Base-by-base conservation (phyloP, 1,284 basidiomycete species). In the Puccinia triticina region DNA sequence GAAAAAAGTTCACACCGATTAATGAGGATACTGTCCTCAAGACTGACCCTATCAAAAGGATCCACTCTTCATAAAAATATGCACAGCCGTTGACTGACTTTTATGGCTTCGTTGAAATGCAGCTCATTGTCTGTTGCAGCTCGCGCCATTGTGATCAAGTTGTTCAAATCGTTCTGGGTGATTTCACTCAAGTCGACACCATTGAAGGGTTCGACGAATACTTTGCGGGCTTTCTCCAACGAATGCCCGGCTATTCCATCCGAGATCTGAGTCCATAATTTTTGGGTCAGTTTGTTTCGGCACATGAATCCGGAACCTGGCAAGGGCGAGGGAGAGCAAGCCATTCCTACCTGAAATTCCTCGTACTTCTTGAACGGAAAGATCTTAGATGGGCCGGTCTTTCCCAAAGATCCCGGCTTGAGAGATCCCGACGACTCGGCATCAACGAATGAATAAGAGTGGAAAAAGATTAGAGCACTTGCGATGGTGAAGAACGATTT, bases 291-390 rank as follows among this genome's bases (percentile, higher is more conserved):
- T 46, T n/a, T 7, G 14, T 46, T 14, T 1, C 14, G 21, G 37
- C 12, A 23, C 16, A 66, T 43, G 34, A 40, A 32, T 2, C 4
- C 4, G 32, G 18, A 43, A 26, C 34, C 43, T 43, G 11, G 23
- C 1, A 18, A 18, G n/a, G 21, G 26, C 32, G 46, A 29, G 50
- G 50, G 21, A 12, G 50, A 21, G 43, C 32, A 8, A 10, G 32
- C 1, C 14, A n/a, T 23, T n/a, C 55, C 21, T 74, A 74, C 72
- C 50, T 74, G 72, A 21, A 7, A 74, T 0, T 74, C 48, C n/a
- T 74, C 37, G 46, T 74, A 74, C 29, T 32, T 29, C 26, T 43
- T 34, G 55, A 55, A 74, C 0, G 72, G 50, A 34, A 74, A 74
- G 7, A 74, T 55, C n/a, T 46, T 69, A 23, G 66, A 43, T 21